Percentiles rank a stretch among this genome's conserved stretches.
phyloP scores from a whole-genome alignment of 106 monocot species.

The Phalaenopsis equestris region DNA sequence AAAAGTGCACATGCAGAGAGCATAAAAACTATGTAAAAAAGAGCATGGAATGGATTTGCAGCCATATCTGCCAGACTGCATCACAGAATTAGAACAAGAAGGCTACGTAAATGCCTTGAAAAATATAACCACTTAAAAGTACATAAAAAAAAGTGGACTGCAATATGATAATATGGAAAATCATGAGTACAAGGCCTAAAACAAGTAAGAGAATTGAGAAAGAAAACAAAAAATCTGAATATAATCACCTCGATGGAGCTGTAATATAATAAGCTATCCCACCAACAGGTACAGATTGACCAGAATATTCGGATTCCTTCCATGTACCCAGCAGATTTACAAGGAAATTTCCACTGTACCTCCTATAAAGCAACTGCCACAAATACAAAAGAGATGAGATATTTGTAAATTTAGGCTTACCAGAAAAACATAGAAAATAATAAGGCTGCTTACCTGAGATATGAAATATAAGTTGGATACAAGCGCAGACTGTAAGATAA shows the following conservation, averaged over 20 bases:
- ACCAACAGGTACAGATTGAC: conserved; percentile 37
- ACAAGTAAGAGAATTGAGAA: background rate
- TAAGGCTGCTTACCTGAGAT: conserved; percentile 21
- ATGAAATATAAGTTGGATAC: conserved; percentile 45
- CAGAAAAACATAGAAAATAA: background rate
- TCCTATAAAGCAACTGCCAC: conserved; percentile 37
- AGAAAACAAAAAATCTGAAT: background rate
- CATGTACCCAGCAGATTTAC: conserved; percentile 38
- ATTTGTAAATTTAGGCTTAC: background rate
- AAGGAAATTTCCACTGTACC: conserved; percentile 38
- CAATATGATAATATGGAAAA: background rate
- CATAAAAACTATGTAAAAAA: conserved; percentile 70
- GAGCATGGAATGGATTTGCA: conserved; percentile 65
- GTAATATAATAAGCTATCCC: conserved; percentile 43
- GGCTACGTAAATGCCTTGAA: background rate
- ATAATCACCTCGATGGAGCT: conserved; percentile 35
- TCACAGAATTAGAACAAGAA: background rate
- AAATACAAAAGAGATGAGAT: background rate
- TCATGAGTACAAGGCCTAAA: background rate
- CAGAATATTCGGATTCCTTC: conserved; percentile 49
- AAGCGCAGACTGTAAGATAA: conserved; percentile 41
- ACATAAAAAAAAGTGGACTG: too few species aligned
- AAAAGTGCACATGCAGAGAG: conserved; percentile 64
- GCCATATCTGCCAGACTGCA: conserved; percentile 41
- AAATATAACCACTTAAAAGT: background rate